phyloP scores from a whole-genome alignment of 31 red algal genomes.

The Asparagopsis taxiformis region DNA sequence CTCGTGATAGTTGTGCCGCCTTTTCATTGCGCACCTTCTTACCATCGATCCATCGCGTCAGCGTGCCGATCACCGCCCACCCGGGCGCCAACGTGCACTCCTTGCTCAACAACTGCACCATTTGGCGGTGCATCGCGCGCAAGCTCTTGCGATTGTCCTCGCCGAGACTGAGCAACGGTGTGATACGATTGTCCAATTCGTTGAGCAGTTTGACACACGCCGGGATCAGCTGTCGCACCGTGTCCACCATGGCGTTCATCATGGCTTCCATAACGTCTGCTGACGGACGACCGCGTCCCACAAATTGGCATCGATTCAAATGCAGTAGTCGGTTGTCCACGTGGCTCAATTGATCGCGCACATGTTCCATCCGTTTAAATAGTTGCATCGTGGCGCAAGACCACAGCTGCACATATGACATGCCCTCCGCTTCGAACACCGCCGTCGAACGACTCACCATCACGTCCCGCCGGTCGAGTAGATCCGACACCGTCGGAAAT shows the following conservation, averaged over 20 bases:
- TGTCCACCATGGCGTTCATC: slow-evolving; percentile 12
- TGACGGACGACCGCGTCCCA: background rate
- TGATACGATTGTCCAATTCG: background rate
- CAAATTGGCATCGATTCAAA: slow-evolving; percentile 8
- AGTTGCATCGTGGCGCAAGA: background rate
- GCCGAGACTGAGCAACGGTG: background rate
- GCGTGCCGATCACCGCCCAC: slow-evolving; percentile 14
- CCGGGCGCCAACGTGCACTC: slow-evolving; percentile 11
- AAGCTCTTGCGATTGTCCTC: background rate
- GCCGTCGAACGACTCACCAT: slow-evolving; percentile 30
- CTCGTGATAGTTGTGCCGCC: background rate
- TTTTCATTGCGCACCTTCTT: slow-evolving; percentile 18
- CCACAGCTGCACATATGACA: slow-evolving; percentile 47
- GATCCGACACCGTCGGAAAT: slow-evolving; percentile 7
- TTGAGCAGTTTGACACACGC: background rate
- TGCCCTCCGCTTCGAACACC: slow-evolving; percentile 22
- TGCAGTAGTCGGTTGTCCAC: slow-evolving; percentile 47
- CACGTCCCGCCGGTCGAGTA: slow-evolving; percentile 36
- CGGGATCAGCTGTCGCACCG: slow-evolving; percentile 5
- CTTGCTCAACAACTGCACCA: slow-evolving; percentile 1
- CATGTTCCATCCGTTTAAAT: slow-evolving; percentile 4
- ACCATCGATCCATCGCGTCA: slow-evolving; percentile 37
- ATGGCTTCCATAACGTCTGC: background rate
- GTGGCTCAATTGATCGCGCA: slow-evolving; percentile 14
- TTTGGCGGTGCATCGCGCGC: background rate